These are phyloP conservation scores for Triadica sebifera DNA, from an alignment of 345 rosid species.

Conservation along the genomic window DNA sequence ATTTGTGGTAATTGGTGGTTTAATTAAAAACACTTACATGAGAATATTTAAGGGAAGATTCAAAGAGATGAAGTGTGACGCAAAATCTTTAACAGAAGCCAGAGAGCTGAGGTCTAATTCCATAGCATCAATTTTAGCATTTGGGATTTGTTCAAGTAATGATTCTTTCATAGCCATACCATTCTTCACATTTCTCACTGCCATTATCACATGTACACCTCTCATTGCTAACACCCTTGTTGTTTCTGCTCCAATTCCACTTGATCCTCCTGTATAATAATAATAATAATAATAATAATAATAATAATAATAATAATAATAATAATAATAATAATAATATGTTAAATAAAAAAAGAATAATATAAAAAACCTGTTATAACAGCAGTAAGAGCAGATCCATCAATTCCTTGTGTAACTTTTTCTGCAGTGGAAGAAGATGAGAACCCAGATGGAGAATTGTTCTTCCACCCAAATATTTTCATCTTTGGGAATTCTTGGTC, in stretches of 20 bases:
- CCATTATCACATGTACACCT: conserved; percentile 10
- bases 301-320: too few relatives aligned
- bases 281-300: not conserved
- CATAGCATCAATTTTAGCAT: conserved; percentile 28
- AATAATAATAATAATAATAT: too few relatives aligned
- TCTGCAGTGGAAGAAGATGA: conserved; percentile 7
- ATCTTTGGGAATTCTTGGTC: too few relatives aligned
- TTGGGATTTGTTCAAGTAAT: conserved; percentile 21
- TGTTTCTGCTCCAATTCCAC: conserved; percentile 22
- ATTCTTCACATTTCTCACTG: conserved; percentile 13
- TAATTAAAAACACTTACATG: conserved; percentile 17
- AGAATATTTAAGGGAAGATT: conserved; percentile 25
- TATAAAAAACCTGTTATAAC: not conserved
- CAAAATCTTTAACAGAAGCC: conserved; percentile 22
- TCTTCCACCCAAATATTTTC: not conserved
- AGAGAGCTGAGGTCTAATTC: conserved; percentile 21
- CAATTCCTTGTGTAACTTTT: not conserved
- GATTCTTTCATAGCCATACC: conserved; percentile 16
- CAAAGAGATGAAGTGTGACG: conserved; percentile 14
- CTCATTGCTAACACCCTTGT: conserved; percentile 18
- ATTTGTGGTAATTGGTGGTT: not conserved
- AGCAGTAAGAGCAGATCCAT: conserved; percentile 6
- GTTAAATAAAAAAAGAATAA: too few relatives aligned
- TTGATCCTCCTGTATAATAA: conserved; percentile 23
- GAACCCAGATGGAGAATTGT: not conserved